Evolutionary conservation across 306 rosid species (phyloP).

Genomic region (Vigna nakashimae): DNA sequence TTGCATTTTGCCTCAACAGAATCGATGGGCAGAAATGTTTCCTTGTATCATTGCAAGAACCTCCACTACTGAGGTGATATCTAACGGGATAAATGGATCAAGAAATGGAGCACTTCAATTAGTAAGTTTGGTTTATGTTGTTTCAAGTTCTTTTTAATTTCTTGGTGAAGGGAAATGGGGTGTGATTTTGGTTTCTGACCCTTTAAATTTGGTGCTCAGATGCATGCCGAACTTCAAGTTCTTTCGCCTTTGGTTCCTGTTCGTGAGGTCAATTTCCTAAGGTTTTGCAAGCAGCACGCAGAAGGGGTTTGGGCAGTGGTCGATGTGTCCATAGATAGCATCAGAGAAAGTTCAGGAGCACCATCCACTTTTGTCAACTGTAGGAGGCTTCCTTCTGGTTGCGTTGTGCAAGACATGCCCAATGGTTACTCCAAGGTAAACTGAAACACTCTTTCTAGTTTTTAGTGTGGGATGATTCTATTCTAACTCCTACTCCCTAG

Average conservation of each 20-base stretch:
- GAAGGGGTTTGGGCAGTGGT: constrained; percentile 98
- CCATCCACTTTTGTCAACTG: constrained; percentile 64
- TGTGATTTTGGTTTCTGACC: neutral
- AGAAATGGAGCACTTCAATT: constrained; percentile 93
- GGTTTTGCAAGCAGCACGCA: constrained; percentile 96
- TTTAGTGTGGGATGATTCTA: neutral
- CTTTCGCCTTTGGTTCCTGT: constrained; percentile 93
- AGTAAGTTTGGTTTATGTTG: constrained; percentile 47
- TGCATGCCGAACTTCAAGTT: constrained; percentile 97
- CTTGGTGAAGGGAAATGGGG: neutral
- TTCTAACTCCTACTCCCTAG: neutral
- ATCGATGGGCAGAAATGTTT: constrained; percentile 97
- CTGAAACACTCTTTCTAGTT: constrained; percentile 27
- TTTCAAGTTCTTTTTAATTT: neutral
- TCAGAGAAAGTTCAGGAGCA: constrained; percentile 65
- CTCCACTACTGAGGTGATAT: constrained; percentile 75
- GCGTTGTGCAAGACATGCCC: constrained; percentile 98
- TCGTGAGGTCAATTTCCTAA: constrained; percentile 77
- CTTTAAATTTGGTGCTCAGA: constrained; percentile 49
- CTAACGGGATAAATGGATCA: constrained; percentile 83
- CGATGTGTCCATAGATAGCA: constrained; percentile 74
- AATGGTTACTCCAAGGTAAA: constrained; percentile 96
- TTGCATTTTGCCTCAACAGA: constrained; percentile 45
- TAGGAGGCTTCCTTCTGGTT: constrained; percentile 96
- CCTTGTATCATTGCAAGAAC: constrained; percentile 86